Evolutionary conservation across 495 filamentous ascomycete species (phyloP).

Genomic region (Podospora pseudoanserina): DNA sequence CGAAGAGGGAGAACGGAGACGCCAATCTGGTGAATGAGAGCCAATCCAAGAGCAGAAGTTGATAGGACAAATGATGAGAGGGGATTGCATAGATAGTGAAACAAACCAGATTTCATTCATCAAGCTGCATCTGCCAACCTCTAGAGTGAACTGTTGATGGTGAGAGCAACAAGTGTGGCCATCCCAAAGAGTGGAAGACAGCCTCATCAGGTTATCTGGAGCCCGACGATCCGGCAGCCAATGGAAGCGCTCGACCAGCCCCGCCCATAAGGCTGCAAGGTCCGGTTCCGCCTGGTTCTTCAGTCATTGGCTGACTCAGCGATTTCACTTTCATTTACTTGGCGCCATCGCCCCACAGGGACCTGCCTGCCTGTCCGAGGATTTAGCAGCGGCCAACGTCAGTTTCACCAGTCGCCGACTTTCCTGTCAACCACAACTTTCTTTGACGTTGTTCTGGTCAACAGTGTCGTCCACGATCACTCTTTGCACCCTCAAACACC

Average conservation of each 20-base stretch:
- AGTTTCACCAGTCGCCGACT: not conserved
- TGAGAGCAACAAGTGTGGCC: not conserved
- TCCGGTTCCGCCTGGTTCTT: not conserved
- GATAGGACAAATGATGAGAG: not conserved
- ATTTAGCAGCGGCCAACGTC: conserved; percentile 2
- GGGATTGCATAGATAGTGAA: not conserved
- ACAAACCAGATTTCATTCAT: not conserved
- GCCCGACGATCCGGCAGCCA: not conserved
- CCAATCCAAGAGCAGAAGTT: not conserved
- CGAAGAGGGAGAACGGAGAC: not conserved
- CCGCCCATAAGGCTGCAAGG: conserved; percentile 2
- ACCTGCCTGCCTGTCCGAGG: not conserved
- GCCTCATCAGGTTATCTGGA: not conserved
- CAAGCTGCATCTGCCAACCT: not conserved
- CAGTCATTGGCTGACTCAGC: not conserved
- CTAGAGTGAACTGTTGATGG: not conserved
- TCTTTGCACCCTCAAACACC: not conserved
- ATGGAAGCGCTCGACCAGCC: not conserved
- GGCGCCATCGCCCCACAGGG: not conserved
- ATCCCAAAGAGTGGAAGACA: not conserved
- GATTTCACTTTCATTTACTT: not conserved
- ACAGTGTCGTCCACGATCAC: not conserved
- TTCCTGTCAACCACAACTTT: conserved; percentile 1
- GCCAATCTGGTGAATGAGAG: not conserved
- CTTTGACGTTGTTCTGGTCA: not conserved